Conservation (phyloP, 2,329 filamentous ascomycete genomes). For the Metarhizium humberi region DNA sequence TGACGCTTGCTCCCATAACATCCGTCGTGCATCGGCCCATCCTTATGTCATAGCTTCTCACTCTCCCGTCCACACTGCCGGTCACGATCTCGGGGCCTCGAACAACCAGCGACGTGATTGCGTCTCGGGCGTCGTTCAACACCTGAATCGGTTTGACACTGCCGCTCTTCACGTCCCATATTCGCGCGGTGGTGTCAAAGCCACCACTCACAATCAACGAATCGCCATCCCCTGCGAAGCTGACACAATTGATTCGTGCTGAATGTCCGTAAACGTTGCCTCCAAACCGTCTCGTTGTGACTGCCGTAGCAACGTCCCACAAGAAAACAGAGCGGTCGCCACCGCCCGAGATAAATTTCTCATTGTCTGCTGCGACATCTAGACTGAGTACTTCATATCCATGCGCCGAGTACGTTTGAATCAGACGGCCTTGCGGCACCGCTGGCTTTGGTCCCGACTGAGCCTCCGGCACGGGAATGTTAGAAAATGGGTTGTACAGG, state of each 20-base stretch:
- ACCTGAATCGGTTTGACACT: constrained; percentile 60
- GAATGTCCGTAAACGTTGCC: constrained; percentile 53
- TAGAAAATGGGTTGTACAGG: constrained; percentile 68
- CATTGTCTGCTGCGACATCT: constrained; percentile 65
- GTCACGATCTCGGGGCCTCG: constrained; percentile 51
- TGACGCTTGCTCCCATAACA: constrained; percentile 62
- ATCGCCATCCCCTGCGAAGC: constrained; percentile 70
- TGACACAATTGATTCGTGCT: constrained; percentile 67
- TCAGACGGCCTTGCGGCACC: constrained; percentile 48
- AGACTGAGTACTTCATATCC: constrained; percentile 87
- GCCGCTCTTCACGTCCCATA: constrained; percentile 60
- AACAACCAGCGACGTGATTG: constrained; percentile 43
- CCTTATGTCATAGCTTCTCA: constrained; percentile 74
- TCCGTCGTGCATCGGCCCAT: constrained; percentile 64
- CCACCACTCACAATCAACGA: constrained; percentile 63
- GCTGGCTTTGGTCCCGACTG: constrained; percentile 16
- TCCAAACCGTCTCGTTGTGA: constrained; percentile 66
- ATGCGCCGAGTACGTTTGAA: constrained; percentile 84
- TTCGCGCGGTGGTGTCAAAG: constrained; percentile 64
- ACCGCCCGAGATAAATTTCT: constrained; percentile 76
- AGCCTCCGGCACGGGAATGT: constrained; percentile 24
- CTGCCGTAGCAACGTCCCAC: constrained; percentile 82
- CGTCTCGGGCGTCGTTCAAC: constrained; percentile 63
- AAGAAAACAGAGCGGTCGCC: constrained; percentile 87
- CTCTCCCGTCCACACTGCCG: constrained; percentile 76